Base-by-base conservation (phyloP, 2,329 filamentous ascomycete species). In the Colletotrichum coccodes region DNA sequence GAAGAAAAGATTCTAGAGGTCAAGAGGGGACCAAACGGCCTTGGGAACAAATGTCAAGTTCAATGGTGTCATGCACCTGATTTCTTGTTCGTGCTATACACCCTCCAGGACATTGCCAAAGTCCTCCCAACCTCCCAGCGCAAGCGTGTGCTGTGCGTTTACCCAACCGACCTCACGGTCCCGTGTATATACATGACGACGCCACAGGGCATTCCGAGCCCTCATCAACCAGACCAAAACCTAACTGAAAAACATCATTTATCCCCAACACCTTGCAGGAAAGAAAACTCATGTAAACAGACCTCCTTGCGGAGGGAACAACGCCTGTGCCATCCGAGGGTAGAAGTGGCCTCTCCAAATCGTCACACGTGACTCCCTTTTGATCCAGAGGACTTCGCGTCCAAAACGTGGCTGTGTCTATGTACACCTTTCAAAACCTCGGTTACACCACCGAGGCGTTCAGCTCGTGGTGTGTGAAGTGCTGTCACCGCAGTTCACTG, bases 401-500 rank as follows among this genome's bases (percentile, higher is more conserved):
- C 63, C 67, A 32, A 60, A 65, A 65, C 65, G 47, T 68, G 60
- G 54, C 60, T 56, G 46, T 65, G 23, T 60, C 4, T 62, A 69
- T 69, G 32, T 70, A 70, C 57, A 68, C 50, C 57, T 32, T 47
- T 52, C 38, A 40, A 54, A 66, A 56, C 49, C 42, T 49, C 49
- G 62, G 54, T 47, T 50, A 57, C 62, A 60, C 56, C 49, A 60
- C 47, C 54, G 54, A 50, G 59, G 66, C 61, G 30, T 53, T 49
- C 52, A 61, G 60, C 65, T 65, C 56, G 26, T 38, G 30, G 46
- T 49, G 46, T 54, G 66, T 60, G 49, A 42, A 67, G 60, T 70
- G 67, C 67, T 70, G 28, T 68, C 67, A 70, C 56, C 67, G 46
- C 67, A 68, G 23, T 67, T 38, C 63, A 62, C 56, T 46, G 63